Conservation (phyloP, 1,139 yeast genomes). For the Debaryomycetaceae sp. region DNA sequence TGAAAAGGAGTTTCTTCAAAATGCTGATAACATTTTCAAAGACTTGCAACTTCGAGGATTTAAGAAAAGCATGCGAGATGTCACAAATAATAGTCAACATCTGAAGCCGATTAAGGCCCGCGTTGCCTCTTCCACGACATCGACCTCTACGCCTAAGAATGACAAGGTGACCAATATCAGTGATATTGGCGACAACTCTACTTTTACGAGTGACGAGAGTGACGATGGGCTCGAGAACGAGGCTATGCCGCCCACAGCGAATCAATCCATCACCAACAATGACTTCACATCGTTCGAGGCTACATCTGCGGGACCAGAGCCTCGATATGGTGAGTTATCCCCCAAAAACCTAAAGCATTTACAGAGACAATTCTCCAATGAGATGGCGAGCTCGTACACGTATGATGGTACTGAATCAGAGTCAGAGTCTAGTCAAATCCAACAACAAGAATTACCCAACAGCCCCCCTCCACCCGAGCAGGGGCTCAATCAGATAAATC, state of each 20-base stretch:
- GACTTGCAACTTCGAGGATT: slow-evolving; percentile 36
- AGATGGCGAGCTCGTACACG: slow-evolving; percentile 25
- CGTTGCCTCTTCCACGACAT: slow-evolving; percentile 19
- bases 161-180: slow-evolving; percentile 18
- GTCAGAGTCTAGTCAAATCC: no score
- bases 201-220: slow-evolving; percentile 30
- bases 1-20: slow-evolving; percentile 32
- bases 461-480: slow-evolving; percentile 1
- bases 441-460: background rate
- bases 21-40: slow-evolving; percentile 38
- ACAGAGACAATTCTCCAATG: slow-evolving; percentile 10
- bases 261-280: slow-evolving; percentile 11
- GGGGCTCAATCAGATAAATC: slow-evolving; percentile 9
- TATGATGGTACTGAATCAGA: slow-evolving; percentile 19
- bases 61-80: slow-evolving; percentile 10
- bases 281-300: slow-evolving; percentile 25
- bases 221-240: slow-evolving; percentile 8
- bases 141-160: slow-evolving; percentile 38
- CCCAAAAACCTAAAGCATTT: slow-evolving; percentile 10
- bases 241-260: background rate
- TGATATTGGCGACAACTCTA: slow-evolving; percentile 26
- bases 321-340: slow-evolving; percentile 7
- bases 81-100: slow-evolving; percentile 8
- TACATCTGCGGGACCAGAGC: slow-evolving; percentile 1
- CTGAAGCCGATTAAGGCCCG: slow-evolving; percentile 7